phyloP scores from a whole-genome alignment of 768 basidiomycete species.

The Termitomyces sp. region DNA sequence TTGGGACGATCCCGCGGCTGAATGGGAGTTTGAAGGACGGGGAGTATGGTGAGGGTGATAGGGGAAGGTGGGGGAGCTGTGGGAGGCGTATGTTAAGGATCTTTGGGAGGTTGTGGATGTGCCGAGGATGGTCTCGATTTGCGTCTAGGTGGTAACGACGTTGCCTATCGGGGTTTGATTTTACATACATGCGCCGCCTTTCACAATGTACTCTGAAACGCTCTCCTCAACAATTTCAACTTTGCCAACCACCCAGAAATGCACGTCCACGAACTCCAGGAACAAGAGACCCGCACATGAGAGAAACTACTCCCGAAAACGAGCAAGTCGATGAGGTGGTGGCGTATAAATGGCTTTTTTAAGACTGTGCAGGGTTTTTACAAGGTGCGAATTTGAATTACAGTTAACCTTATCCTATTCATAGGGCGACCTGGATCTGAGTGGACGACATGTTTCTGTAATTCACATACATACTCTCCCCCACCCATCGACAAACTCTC shows the following conservation, averaged over 20 bases:
- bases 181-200: too few species aligned
- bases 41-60: constrained; percentile 48
- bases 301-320: too few species aligned
- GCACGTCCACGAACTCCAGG: too few species aligned
- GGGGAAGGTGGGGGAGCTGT: constrained; percentile 54
- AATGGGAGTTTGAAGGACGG: constrained; percentile 50
- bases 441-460: background rate
- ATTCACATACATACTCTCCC: background rate
- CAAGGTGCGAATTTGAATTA: background rate
- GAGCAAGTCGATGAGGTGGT: background rate
- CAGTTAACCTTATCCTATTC: too few species aligned
- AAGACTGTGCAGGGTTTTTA: background rate
- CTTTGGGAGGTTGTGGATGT: constrained; percentile 20
- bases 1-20: constrained; percentile 59
- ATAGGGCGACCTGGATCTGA: background rate
- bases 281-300: too few species aligned
- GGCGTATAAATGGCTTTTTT: background rate
- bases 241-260: too few species aligned
- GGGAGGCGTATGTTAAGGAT: constrained; percentile 50
- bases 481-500: background rate
- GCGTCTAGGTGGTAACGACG: too few species aligned
- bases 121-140: too few species aligned
- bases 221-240: too few species aligned
- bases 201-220: too few species aligned
- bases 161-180: too few species aligned